Evolutionary conservation across 495 filamentous ascomycete species (phyloP).

Genomic region (Articulospora tetracladia): DNA sequence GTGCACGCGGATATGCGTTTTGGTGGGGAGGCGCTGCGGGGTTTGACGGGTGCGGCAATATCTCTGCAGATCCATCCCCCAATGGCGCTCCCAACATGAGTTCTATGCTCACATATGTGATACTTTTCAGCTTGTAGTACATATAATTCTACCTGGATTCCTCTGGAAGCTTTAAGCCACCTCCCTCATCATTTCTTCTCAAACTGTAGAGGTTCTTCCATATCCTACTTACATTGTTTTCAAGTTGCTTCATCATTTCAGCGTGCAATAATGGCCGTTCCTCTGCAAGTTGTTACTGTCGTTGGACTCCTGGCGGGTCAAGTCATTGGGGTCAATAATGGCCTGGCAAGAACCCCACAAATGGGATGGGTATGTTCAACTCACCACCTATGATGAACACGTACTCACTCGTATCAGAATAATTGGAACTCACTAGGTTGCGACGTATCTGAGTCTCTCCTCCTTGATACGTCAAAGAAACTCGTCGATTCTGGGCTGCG

Average conservation of each 20-base stretch:
- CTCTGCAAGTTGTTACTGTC: neutral
- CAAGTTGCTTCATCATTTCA: no score
- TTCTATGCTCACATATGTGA: no score
- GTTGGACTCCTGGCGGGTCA: neutral
- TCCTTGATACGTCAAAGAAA: conserved; percentile 40
- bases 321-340: conserved; percentile 14
- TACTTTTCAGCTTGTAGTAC: no score
- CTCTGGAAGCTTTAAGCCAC: no score
- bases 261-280: neutral
- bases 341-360: conserved; percentile 17
- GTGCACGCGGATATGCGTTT: neutral
- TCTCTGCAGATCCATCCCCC: neutral
- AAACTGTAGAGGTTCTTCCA: no score
- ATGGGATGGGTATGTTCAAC: conserved; percentile 19
- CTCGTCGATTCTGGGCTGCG: conserved; percentile 45
- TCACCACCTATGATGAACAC: neutral
- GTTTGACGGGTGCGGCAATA: neutral
- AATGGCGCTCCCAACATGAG: no score
- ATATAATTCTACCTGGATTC: no score
- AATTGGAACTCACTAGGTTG: conserved; percentile 31
- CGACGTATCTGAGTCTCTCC: conserved; percentile 41
- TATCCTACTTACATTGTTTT: no score
- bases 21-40: neutral
- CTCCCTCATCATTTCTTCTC: neutral
- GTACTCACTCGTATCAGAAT: conserved; percentile 4